A percentile compares a stretch with the other conserved stretches of the same genome.
phyloP scores from a whole-genome alignment of 345 rosid genomes.

The Citropsis articulata region DNA sequence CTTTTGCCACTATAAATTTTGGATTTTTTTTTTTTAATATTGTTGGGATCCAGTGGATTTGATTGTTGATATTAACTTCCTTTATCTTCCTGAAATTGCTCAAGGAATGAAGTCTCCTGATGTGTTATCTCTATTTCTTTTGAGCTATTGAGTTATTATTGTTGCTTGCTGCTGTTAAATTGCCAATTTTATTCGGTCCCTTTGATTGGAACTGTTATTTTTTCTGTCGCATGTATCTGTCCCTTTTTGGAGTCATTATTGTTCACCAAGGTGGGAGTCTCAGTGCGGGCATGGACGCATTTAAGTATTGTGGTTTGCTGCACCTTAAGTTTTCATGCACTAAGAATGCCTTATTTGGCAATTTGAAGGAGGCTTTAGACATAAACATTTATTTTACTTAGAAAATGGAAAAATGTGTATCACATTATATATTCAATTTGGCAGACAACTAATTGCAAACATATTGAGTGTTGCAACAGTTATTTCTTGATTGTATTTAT shows the following conservation, averaged over 20 bases:
- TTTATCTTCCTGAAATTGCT: neutral
- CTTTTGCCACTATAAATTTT: neutral
- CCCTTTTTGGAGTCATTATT: neutral
- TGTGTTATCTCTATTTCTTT: neutral
- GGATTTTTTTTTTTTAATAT: neutral
- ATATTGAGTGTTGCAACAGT: too few species aligned
- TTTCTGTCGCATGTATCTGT: neutral
- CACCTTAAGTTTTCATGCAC: too few species aligned
- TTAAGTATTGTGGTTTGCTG: too few species aligned
- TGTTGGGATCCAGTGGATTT: neutral
- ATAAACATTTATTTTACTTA: neutral
- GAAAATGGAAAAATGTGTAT: neutral
- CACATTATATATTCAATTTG: too few species aligned
- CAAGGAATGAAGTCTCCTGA: neutral
- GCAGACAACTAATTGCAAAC: neutral
- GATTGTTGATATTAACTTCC: neutral
- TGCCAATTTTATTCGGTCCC: neutral
- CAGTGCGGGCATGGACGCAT: neutral
- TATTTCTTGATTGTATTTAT: too few species aligned
- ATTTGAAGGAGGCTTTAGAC: neutral
- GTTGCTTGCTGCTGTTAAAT: neutral
- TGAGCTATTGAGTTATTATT: neutral
- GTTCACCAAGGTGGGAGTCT: neutral
- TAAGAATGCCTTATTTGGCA: neutral
- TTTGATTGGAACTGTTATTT: neutral